Evolutionary conservation across 1,284 basidiomycete genomes (phyloP).

Genomic region (Moesziomyces globuligerus): DNA sequence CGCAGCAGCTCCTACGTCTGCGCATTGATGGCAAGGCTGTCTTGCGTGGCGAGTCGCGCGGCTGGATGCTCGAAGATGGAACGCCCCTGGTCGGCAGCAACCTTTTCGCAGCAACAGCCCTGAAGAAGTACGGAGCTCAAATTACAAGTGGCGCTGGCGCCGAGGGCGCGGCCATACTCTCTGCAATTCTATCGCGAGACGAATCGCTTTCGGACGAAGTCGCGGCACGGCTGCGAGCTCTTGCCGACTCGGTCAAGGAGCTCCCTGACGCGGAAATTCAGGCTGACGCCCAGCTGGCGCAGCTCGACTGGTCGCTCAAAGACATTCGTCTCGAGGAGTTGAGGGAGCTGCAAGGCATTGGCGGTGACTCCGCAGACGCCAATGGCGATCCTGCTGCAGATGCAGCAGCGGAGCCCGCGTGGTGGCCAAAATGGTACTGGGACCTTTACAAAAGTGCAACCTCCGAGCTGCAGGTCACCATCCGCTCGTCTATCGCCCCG

Average conservation of each 20-base stretch:
- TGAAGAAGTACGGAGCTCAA: constrained; percentile 32
- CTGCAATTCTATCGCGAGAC: constrained; percentile 24
- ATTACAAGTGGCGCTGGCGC: constrained; percentile 35
- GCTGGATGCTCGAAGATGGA: constrained; percentile 39
- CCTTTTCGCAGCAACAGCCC: constrained; percentile 29
- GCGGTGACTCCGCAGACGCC: not conserved
- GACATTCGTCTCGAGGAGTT: constrained; percentile 37
- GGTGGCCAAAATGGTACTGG: constrained; percentile 95
- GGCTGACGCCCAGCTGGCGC: constrained; percentile 38
- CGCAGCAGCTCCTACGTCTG: constrained; percentile 50
- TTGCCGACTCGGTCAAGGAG: constrained; percentile 36
- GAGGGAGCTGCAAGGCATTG: constrained; percentile 16
- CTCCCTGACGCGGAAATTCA: constrained; percentile 12
- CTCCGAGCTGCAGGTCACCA: constrained; percentile 79
- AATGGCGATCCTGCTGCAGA: constrained; percentile 2
- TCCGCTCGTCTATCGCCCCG: constrained; percentile 84
- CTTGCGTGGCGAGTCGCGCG: constrained; percentile 14
- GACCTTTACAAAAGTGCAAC: constrained; percentile 73
- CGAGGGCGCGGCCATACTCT: constrained; percentile 26
- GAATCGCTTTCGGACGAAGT: constrained; percentile 16
- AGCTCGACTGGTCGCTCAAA: constrained; percentile 57
- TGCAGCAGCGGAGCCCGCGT: constrained; percentile 30
- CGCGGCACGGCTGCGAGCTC: constrained; percentile 13
- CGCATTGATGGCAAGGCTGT: constrained; percentile 44
- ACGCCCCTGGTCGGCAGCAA: constrained; percentile 37